Evolutionary conservation across 2,329 filamentous ascomycete species (phyloP), one percentile per base, ranked within the genome.

Genomic region (Dryadomyces sulphureus): DNA sequence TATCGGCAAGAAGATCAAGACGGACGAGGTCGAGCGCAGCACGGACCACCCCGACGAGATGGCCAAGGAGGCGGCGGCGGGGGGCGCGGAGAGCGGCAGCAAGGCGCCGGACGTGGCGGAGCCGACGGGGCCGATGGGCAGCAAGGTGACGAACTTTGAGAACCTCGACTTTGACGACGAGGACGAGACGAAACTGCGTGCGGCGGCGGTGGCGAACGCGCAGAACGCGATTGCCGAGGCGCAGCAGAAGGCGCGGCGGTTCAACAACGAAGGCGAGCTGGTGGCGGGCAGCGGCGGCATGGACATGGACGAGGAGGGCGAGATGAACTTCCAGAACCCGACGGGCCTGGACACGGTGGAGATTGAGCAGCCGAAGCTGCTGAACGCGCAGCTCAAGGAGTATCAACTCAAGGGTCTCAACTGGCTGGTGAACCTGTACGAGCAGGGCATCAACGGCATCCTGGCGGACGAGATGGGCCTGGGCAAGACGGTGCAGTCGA

Each of bases 311-410:
- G 88, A 95, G 49, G 89, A 95, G 57, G 90, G 89, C 55, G 92
- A 98, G 66, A 86, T 98, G 84, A 98, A 98, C 67, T 98, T 98
- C 71, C 92, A 98, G 66, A 96, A 98, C 60, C 92, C 92, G 0
- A 92, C 89, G 4, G 92, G 90, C 57, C 73, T 98, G 56, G 90
- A 90, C 56, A 89, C 92, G 56, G 87, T 94, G 54, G 85, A 94
- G 57, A 87, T 98, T 47, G 81, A 89, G 52, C 92, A 98, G 61
- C 92, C 92, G 8, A 93, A 88, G 64, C 79, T 96, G 65, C 77
- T 98, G 57, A 89, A 85, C 52, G 86, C 89, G 44, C 86, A 94
- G 60, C 78, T 98, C 58, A 98, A 98, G 62, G 92, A 98, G 62
- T 98, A 98, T 65, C 92, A 98, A 68, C 71, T 98, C 61, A 98